A percentile compares a stretch with the other conserved stretches of the same genome.
Conservation (phyloP, 2,329 filamentous ascomycete species). For the Elsinoe batatas region DNA sequence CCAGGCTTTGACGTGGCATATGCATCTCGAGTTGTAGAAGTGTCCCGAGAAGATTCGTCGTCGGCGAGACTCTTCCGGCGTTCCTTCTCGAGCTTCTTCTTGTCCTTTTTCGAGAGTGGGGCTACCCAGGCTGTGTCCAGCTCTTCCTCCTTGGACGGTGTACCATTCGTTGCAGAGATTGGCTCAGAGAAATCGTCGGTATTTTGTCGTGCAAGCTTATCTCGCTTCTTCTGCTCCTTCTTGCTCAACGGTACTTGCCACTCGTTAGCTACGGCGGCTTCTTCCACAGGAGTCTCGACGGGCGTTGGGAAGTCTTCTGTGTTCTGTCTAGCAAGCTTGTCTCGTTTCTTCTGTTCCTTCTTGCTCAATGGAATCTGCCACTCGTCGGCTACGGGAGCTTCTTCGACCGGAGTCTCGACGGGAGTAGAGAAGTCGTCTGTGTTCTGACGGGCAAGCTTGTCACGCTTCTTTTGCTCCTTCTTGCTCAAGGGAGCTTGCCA, state of each 20-base stretch:
- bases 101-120: slow-evolving; percentile 20
- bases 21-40: neutral
- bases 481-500: slow-evolving; percentile 27
- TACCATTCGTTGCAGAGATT: neutral
- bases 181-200: slow-evolving; percentile 19
- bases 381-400: slow-evolving; percentile 12
- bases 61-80: neutral
- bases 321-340: slow-evolving; percentile 29
- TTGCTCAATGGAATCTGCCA: slow-evolving; percentile 33
- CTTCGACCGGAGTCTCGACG: neutral
- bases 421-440: neutral
- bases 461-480: slow-evolving; percentile 35
- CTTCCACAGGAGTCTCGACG: neutral
- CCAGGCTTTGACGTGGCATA: neutral
- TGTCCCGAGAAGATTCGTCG: neutral
- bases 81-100: slow-evolving; percentile 22
- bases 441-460: slow-evolving; percentile 31
- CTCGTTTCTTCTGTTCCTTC: slow-evolving; percentile 42
- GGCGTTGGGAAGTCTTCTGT: slow-evolving; percentile 1
- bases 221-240: slow-evolving; percentile 18
- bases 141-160: slow-evolving; percentile 10
- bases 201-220: slow-evolving; percentile 20
- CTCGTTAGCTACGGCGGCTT: slow-evolving; percentile 6
- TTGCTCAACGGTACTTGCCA: slow-evolving; percentile 16
- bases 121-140: slow-evolving; percentile 9